Evolutionary conservation across 352 stramenopile species (phyloP), one percentile per base, ranked within the genome.

Genomic region (Phytophthora hybrid): DNA sequence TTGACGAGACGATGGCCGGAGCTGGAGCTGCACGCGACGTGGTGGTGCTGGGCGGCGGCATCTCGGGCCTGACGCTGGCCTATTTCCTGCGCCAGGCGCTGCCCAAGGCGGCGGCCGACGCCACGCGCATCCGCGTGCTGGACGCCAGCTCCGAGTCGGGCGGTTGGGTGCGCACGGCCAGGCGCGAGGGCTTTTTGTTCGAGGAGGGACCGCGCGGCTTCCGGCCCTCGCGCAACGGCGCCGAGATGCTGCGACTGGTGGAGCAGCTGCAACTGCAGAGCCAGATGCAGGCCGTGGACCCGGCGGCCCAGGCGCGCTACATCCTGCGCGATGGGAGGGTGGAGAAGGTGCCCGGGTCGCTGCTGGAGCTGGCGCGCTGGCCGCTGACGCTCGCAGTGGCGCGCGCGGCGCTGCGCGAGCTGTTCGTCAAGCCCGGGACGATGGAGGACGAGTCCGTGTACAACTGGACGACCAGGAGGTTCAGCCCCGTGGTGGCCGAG

Each of bases 151-250:
- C 76, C 0, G 34, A 62, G n/a, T 39, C 82, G 8, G 90, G 90
- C 21, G 90, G 90, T 19, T 94, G 88, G 87, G 80, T 96, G 64
- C 82, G 79, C 19, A 95, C 90, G 8, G 85, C 85, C 13, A 73
- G 74, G 56, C 69, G 72, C 21, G 70, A 83, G n/a, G 81, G 72
- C 13, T 94, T 94, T 51, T 55, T 96, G 18, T 96, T 97, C 65
- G 91, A 97, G 70, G 82, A 92, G 63, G 91, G 91, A 0, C 91
- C 91, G 47, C 79, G 91, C 60, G 89, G 89, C 57, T 97, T 97
- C 56, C 88, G 91, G 1, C 91, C 91, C 26, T 94, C 87, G 46
- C 87, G 88, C 64, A 97, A 95, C 46, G 91, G 91, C 26, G 79
- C 89, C 47, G 88, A 96, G 73, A 94, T 96, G 78, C 74, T 97